Evolutionary conservation across 805 yeast species (phyloP).

Genomic region (Saccharomycopsis guyanensis): DNA sequence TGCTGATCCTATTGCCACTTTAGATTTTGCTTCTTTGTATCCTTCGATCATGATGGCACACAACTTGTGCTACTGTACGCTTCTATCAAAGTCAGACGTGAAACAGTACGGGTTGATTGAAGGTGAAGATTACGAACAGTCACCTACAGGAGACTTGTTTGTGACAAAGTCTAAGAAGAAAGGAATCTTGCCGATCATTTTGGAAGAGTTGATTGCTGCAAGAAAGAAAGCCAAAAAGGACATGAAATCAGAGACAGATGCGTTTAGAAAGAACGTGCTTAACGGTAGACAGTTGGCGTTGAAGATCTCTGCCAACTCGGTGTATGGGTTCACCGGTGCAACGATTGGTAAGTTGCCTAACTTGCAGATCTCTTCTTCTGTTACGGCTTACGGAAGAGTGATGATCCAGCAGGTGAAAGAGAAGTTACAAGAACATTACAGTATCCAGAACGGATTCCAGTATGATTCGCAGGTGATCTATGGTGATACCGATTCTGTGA

Average conservation of each 20-base stretch:
- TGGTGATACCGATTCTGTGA: slow-evolving; percentile 99
- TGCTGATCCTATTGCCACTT: slow-evolving; percentile 93
- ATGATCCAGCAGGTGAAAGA: slow-evolving; percentile 92
- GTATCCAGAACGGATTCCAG: slow-evolving; percentile 74
- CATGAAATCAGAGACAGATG: slow-evolving; percentile 86
- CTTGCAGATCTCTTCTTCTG: slow-evolving; percentile 90
- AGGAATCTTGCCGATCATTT: slow-evolving; percentile 87
- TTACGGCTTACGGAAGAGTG: slow-evolving; percentile 90
- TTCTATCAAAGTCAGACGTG: slow-evolving; percentile 62
- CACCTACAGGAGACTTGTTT: slow-evolving; percentile 91
- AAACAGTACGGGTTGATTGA: slow-evolving; percentile 54
- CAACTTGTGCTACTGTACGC: slow-evolving; percentile 89
- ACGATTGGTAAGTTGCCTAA: slow-evolving; percentile 97
- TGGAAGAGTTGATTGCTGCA: slow-evolving; percentile 81
- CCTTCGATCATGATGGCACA: slow-evolving; percentile 99
- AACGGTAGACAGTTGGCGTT: slow-evolving; percentile 97
- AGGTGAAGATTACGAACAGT: slow-evolving; percentile 69
- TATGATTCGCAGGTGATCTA: slow-evolving; percentile 86
- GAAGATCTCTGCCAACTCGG: slow-evolving; percentile 96
- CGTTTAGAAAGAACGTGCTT: slow-evolving; percentile 85
- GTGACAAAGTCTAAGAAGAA: slow-evolving; percentile 61
- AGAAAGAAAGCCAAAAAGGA: slow-evolving; percentile 91
- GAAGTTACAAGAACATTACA: slow-evolving; percentile 74
- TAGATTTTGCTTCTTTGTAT: slow-evolving; percentile 94
- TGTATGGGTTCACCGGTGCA: slow-evolving; percentile 98